Percentiles rank a stretch among this genome's conserved stretches.
Conservation (phyloP, 805 yeast genomes). For the Cyberlindnera xishuangbannaensis region DNA sequence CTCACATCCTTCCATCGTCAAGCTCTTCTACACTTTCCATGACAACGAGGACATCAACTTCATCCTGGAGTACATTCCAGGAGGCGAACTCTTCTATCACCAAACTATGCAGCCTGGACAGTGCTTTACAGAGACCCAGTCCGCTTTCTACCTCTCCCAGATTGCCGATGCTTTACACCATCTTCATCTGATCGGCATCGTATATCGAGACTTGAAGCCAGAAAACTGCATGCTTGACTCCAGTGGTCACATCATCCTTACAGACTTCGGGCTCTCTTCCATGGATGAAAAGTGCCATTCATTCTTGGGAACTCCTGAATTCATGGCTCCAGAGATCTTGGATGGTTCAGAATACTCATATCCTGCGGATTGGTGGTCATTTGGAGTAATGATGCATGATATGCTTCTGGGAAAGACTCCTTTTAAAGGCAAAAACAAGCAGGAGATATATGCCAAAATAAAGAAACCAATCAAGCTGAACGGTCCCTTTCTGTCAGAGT, state of each 20-base stretch:
- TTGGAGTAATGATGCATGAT: constrained; percentile 76
- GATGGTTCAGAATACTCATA: constrained; percentile 75
- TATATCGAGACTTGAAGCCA: constrained; percentile 84
- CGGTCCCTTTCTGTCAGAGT: constrained; percentile 60
- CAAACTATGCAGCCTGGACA: constrained; percentile 17
- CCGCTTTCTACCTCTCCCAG: constrained; percentile 76
- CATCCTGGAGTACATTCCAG: constrained; percentile 78
- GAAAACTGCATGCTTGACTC: constrained; percentile 79
- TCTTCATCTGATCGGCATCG: constrained; percentile 73
- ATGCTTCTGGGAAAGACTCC: constrained; percentile 81
- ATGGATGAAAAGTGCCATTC: constrained; percentile 34
- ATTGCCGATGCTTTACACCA: constrained; percentile 73
- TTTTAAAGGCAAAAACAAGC: constrained; percentile 69
- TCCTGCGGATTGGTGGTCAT: constrained; percentile 88
- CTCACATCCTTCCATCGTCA: constrained; percentile 77
- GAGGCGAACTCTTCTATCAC: constrained; percentile 70
- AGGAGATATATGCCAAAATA: constrained; percentile 63
- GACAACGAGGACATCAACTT: constrained; percentile 71
- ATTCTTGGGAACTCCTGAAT: constrained; percentile 39
- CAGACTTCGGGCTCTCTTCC: constrained; percentile 75
- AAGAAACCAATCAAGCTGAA: constrained; percentile 53
- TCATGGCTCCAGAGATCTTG: constrained; percentile 80
- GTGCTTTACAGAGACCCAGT: constrained; percentile 33
- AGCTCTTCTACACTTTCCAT: constrained; percentile 77
- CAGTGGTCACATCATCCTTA: constrained; percentile 73